These are phyloP conservation scores for Pseudevernia furfuracea DNA, from an alignment of 495 filamentous ascomycete species.

Conservation along the genomic window DNA sequence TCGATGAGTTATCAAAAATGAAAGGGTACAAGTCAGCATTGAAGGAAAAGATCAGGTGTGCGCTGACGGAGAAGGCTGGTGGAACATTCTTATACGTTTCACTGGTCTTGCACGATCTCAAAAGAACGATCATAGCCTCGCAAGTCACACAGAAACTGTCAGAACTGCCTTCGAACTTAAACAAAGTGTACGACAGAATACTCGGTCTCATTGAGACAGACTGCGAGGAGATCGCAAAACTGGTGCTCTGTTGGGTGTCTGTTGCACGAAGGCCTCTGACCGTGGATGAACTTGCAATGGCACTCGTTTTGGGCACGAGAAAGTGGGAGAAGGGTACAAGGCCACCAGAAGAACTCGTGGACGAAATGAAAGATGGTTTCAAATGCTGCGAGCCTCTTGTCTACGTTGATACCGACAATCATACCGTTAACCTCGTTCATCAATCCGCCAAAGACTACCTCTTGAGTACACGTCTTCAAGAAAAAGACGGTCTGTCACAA, in stretches of 20 bases:
- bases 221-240: slow-evolving; percentile 18
- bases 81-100: slow-evolving; percentile 44
- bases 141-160: neutral
- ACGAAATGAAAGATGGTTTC: slow-evolving; percentile 17
- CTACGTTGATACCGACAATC: slow-evolving; percentile 19
- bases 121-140: slow-evolving; percentile 21
- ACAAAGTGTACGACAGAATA: slow-evolving; percentile 26
- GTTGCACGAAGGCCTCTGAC: slow-evolving; percentile 27
- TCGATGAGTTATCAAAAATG: slow-evolving; percentile 32
- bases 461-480: neutral
- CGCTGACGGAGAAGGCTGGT: slow-evolving; percentile 32
- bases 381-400: slow-evolving; percentile 22
- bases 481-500: neutral
- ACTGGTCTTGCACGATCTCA: slow-evolving; percentile 36
- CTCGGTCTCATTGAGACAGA: slow-evolving; percentile 19
- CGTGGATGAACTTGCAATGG: slow-evolving; percentile 25
- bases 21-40: slow-evolving; percentile 23
- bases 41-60: slow-evolving; percentile 26
- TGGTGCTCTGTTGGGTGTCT: slow-evolving; percentile 27
- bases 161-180: slow-evolving; percentile 24
- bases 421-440: slow-evolving; percentile 28
- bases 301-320: neutral
- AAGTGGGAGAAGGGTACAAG: neutral
- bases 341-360: slow-evolving; percentile 1
- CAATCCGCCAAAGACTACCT: slow-evolving; percentile 27